These are phyloP conservation scores for Psophocarpus tetragonolobus DNA, from an alignment of 306 rosid genomes.

Conservation along the genomic window DNA sequence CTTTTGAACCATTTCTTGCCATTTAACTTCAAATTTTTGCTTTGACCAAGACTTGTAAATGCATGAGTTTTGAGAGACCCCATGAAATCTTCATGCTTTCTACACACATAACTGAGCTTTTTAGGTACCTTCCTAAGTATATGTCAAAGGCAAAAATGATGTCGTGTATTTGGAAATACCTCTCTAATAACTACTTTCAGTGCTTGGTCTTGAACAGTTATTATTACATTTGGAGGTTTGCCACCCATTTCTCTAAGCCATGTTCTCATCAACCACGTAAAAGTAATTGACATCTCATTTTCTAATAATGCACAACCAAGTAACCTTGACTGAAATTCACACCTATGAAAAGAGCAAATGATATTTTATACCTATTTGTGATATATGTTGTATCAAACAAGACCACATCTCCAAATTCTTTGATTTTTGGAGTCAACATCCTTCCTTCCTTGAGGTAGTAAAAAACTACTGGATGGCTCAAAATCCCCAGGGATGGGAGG, in stretches of 20 bases:
- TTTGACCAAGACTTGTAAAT: too few species aligned
- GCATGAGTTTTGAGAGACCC: neutral
- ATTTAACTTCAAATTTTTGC: too few species aligned
- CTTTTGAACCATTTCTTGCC: neutral
- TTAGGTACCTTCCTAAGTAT: neutral
- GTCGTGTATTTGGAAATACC: neutral
- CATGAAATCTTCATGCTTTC: neutral
- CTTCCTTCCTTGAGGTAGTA: too few species aligned
- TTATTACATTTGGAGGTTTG: neutral
- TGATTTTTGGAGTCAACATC: too few species aligned
- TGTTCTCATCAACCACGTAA: neutral
- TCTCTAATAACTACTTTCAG: too few species aligned
- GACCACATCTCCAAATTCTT: too few species aligned
- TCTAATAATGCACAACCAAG: neutral
- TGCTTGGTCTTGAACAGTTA: neutral
- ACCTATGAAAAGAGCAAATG: neutral
- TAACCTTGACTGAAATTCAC: neutral
- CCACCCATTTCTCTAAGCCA: neutral
- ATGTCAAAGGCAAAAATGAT: neutral
- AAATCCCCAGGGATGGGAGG: too few species aligned
- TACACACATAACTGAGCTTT: neutral
- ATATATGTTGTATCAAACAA: too few species aligned
- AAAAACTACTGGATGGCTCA: too few species aligned
- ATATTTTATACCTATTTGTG: neutral
- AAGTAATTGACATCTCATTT: neutral